These are phyloP conservation scores for Coleophoma eucalyptorum DNA, from an alignment of 2,329 filamentous ascomycete genomes.

Conservation along the genomic window DNA sequence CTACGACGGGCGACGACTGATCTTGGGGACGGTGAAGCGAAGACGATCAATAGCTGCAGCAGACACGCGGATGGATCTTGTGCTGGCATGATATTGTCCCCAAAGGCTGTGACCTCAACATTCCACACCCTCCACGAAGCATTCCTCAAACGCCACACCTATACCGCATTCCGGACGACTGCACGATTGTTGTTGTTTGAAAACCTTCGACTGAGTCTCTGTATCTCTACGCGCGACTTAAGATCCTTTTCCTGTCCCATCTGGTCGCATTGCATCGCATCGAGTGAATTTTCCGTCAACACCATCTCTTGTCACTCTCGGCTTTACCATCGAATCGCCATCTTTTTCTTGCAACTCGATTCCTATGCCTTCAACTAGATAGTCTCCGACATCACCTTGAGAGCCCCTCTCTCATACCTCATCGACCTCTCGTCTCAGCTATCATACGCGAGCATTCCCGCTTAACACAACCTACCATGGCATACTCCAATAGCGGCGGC, in stretches of 20 bases:
- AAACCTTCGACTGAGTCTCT: background rate
- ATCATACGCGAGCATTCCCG: slow-evolving; percentile 14
- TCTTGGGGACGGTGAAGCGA: background rate
- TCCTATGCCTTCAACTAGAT: slow-evolving; percentile 15
- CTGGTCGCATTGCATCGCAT: background rate
- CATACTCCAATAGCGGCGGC: slow-evolving; percentile 57
- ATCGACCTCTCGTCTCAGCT: slow-evolving; percentile 6
- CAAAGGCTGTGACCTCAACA: background rate
- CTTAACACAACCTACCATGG: slow-evolving; percentile 40
- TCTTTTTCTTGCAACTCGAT: background rate
- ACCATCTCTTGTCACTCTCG: no score
- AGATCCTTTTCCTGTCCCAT: background rate
- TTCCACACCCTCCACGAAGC: slow-evolving; percentile 5
- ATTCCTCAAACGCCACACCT: slow-evolving; percentile 6
- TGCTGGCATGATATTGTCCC: slow-evolving; percentile 1
- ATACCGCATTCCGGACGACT: slow-evolving; percentile 6
- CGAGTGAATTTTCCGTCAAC: no score
- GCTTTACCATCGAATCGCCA: no score
- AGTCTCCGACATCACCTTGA: slow-evolving; percentile 6
- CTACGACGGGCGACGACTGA: background rate
- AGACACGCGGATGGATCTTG: background rate
- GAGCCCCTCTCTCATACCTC: background rate
- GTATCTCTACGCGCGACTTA: background rate
- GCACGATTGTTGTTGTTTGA: slow-evolving; percentile 2
- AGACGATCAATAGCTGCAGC: background rate